phyloP scores from a whole-genome alignment of 1,284 basidiomycete genomes.

The Heterobasidion parviporum region DNA sequence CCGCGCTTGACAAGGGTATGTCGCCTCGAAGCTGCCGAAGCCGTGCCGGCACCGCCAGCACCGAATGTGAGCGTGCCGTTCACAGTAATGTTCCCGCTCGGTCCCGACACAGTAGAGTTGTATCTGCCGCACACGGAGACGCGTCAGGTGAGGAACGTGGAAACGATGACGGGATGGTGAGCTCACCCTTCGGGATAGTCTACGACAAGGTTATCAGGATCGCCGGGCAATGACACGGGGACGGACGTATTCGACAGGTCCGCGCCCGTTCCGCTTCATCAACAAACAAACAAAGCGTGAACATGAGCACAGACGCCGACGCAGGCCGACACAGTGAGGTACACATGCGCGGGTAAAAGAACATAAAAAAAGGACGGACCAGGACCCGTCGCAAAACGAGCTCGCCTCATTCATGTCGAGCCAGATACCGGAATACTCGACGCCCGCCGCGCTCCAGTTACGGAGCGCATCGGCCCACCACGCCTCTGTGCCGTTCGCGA shows the following conservation, averaged over 20 bases:
- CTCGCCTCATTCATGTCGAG: conserved; percentile 70
- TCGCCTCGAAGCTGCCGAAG: not conserved
- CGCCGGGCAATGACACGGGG: conserved; percentile 44
- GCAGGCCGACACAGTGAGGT: too few relatives aligned
- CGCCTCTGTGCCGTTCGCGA: conserved; percentile 42
- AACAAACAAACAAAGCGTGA: not conserved
- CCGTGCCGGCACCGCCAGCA: conserved; percentile 9
- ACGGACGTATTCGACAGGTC: conserved; percentile 38
- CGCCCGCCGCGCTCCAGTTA: conserved; percentile 53
- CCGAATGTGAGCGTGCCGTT: conserved; percentile 55
- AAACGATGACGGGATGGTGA: conserved; percentile 1
- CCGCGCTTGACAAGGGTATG: conserved; percentile 24
- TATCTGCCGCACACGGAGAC: conserved; percentile 34
- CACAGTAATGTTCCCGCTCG: conserved; percentile 68
- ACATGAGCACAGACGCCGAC: not conserved
- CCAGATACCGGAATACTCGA: conserved; percentile 66
- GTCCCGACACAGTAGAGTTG: conserved; percentile 50
- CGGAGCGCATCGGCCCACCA: conserved; percentile 53
- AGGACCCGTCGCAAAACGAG: conserved; percentile 57
- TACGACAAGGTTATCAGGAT: conserved; percentile 37
- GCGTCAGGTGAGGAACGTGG: too few relatives aligned
- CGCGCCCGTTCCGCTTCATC: conserved; percentile 40
- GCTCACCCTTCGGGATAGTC: conserved; percentile 56
- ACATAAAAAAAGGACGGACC: conserved; percentile 29
- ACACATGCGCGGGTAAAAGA: too few relatives aligned